Conservation (phyloP, 345 rosid species). For the Anacardium occidentale region DNA sequence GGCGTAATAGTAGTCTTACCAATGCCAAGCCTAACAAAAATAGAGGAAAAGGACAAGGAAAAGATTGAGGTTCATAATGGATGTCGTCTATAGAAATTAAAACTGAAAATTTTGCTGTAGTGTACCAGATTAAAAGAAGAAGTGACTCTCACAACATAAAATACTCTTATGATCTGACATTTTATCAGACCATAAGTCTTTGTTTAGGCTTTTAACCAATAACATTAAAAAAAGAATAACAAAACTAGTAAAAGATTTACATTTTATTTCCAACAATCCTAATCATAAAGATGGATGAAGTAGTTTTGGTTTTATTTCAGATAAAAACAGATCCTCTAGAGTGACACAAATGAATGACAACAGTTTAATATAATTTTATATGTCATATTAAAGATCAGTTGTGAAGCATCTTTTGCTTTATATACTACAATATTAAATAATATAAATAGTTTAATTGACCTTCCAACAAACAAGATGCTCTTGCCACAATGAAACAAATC, state of each 20-base stretch:
- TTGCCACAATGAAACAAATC: conserved; percentile 61
- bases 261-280: background rate
- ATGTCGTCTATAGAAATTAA: background rate
- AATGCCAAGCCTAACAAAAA: conserved; percentile 53
- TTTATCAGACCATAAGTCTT: background rate
- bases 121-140: background rate
- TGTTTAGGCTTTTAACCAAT: background rate
- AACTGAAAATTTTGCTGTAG: background rate
- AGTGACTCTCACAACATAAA: background rate
- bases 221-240: background rate
- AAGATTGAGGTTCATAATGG: background rate
- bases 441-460: conserved; percentile 31
- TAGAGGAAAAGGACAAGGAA: background rate
- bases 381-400: too few relatives aligned
- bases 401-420: background rate
- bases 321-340: background rate
- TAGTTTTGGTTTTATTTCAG: background rate
- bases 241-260: background rate
- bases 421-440: background rate
- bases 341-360: background rate
- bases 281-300: background rate
- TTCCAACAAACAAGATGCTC: conserved; percentile 65
- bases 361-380: background rate
- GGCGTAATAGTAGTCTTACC: conserved; percentile 73
- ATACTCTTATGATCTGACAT: background rate